Evolutionary conservation across 228 moss, liverwort and hornwort genomes (phyloP).

Genomic region (Sphagnum fallax): DNA sequence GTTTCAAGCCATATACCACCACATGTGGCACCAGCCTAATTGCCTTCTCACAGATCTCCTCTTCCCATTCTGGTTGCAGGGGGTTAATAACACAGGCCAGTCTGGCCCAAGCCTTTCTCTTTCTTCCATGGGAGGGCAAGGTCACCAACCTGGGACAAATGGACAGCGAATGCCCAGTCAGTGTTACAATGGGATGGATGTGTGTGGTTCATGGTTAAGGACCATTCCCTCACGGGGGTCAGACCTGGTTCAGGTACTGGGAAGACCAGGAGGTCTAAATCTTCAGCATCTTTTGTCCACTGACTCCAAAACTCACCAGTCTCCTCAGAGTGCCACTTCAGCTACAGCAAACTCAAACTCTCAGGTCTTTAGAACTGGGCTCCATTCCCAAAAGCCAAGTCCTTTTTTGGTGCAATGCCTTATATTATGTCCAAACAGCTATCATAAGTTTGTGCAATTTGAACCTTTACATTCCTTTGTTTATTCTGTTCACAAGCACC

Average conservation of each 20-base stretch:
- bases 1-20: too few relatives aligned
- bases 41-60: too few relatives aligned
- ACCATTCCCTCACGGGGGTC: constrained; percentile 38
- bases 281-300: constrained; percentile 67
- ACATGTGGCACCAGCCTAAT: too few relatives aligned
- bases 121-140: constrained; percentile 61
- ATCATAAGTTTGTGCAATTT: too few relatives aligned
- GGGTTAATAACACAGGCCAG: constrained; percentile 50
- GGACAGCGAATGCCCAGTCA: constrained; percentile 42
- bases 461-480: too few relatives aligned
- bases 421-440: too few relatives aligned
- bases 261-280: constrained; percentile 45
- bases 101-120: constrained; percentile 81
- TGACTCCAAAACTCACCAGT: constrained; percentile 34
- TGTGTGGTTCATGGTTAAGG: constrained; percentile 72
- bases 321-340: constrained; percentile 20
- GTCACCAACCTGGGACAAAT: constrained; percentile 43
- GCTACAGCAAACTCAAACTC: constrained; percentile 50
- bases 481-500: too few relatives aligned
- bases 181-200: constrained; percentile 60
- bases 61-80: constrained; percentile 20
- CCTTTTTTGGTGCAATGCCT: too few relatives aligned
- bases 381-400: too few relatives aligned
- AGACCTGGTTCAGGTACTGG: constrained; percentile 56
- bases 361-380: constrained; percentile 17